Evolutionary conservation across 805 yeast species (phyloP), one percentile per base, ranked within the genome.

Genomic region (Yarrowia sp.): DNA sequence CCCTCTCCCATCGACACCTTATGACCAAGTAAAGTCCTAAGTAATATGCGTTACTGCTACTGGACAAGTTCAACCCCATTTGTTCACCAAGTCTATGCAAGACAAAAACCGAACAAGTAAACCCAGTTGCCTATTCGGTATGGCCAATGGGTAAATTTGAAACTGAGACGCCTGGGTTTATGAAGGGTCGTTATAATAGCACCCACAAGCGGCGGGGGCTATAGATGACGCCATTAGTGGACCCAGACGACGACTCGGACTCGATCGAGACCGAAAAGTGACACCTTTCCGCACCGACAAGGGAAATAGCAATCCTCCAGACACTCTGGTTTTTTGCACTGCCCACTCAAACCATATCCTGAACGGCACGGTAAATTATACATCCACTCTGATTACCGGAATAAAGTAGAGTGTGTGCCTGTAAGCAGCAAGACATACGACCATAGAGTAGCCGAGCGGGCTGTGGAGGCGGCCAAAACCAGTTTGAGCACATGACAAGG

Each of bases 331-430:
- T 15, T 20, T 52, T 34, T 52, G 58, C 58, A 52, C 58, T 36
- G 58, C 58, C 58, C 58, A 33, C 58, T 19, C n/a, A 14, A 52
- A 52, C 58, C 43, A 38, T 52, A 52, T 52, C 42, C 56, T 7
- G 17, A 36, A 52, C 56, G 56, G 56, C 56, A 52, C 56, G 3
- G 40, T 47, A 52, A 50, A 52, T 36, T 38, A 50, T 36, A 50
- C 56, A 34, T 8, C 15, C 42, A 50, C 56, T 50, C 56, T 17
- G 56, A 50, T 50, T 36, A 50, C 42, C 42, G 30, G 15, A 34
- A 34, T 20, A 47, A 33, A 50, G 55, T 36, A 36, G 8, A 46
- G 34, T 12, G 52, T 24, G 36, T 24, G 52, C 52, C 52, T 43
- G 47, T 43, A 9, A 43, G 47, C 47, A 43, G 47, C 47, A 43